Evolutionary conservation across 139 green algal genomes (phyloP).

Genomic region (Yamagishiella unicocca): DNA sequence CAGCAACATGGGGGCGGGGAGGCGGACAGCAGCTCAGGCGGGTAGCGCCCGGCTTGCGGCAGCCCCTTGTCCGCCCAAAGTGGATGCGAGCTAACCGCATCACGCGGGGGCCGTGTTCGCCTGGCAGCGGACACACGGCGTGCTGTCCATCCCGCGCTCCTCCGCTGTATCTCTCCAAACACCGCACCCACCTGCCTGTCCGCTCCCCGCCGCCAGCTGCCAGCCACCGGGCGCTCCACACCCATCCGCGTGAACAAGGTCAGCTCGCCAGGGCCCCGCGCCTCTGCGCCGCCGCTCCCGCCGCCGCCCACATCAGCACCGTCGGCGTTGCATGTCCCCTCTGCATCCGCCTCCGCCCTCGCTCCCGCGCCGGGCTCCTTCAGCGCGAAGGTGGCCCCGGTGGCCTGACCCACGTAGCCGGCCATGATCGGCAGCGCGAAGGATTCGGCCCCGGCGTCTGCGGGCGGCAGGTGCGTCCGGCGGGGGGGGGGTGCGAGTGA

Average conservation of each 20-base stretch:
- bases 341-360: background rate
- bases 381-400: background rate
- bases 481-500: background rate
- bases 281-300: background rate
- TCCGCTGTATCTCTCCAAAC: background rate
- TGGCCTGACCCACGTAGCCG: conserved; percentile 15
- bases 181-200: background rate
- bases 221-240: conserved; percentile 1
- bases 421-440: conserved; percentile 38
- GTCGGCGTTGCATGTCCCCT: too few species aligned
- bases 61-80: too few species aligned
- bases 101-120: background rate
- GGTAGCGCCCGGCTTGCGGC: background rate
- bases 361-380: too few species aligned
- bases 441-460: conserved; percentile 14
- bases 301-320: background rate
- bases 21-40: background rate
- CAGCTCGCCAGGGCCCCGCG: background rate
- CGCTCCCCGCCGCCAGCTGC: conserved; percentile 9
- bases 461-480: background rate
- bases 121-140: background rate
- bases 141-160: background rate
- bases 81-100: too few species aligned
- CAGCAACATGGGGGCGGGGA: too few species aligned
- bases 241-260: conserved; percentile 1